phyloP scores from a whole-genome alignment of 2,329 filamentous ascomycete species.

The Colletotrichum graminicola region DNA sequence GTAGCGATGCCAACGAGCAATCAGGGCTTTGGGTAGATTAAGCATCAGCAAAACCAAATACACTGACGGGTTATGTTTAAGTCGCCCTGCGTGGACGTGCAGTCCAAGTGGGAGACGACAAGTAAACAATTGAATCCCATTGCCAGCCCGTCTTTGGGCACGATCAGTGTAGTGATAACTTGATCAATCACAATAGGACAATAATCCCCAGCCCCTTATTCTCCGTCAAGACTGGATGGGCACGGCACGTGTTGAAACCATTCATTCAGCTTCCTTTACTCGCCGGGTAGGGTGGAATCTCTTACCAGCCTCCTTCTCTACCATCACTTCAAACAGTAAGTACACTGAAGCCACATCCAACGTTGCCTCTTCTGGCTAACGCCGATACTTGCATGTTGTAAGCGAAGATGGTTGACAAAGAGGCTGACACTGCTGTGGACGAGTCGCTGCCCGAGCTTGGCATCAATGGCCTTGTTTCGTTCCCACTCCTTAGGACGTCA shows the following conservation, averaged over 20 bases:
- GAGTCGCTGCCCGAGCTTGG: conserved; percentile 53
- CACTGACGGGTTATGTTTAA: background rate
- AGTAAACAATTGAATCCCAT: background rate
- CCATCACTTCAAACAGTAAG: background rate
- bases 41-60: conserved; percentile 28
- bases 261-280: no score
- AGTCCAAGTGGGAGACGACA: background rate
- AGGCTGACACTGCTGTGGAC: background rate
- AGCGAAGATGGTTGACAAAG: background rate
- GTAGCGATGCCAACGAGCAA: conserved; percentile 38
- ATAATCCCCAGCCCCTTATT: no score
- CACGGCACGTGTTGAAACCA: no score
- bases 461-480: conserved; percentile 52
- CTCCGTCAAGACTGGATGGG: no score
- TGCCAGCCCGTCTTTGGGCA: no score
- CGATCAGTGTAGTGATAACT: no score
- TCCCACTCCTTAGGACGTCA: conserved; percentile 72
- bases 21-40: conserved; percentile 36
- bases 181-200: no score
- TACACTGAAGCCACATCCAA: background rate
- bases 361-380: background rate
- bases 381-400: background rate
- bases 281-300: no score
- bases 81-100: background rate
- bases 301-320: background rate